Evolutionary conservation across 163 green algal species (phyloP).

Genomic region (Chloromonas sp.): DNA sequence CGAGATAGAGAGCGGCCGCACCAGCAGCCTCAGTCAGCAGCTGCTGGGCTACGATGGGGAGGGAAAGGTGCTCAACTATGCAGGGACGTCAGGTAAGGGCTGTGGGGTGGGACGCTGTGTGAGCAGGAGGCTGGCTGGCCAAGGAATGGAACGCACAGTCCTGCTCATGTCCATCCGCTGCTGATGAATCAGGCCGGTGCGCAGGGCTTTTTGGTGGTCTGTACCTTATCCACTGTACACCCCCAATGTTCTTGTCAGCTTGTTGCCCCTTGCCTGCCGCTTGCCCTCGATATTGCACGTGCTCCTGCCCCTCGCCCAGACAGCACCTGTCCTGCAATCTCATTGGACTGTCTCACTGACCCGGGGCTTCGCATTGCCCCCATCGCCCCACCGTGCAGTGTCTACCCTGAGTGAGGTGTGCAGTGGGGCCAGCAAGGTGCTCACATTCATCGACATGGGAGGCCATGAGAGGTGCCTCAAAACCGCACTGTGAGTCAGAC

Average conservation of each 20-base stretch:
- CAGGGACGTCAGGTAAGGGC: constrained; percentile 27
- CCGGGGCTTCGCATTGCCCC: no score
- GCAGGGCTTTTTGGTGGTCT: no score
- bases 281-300: no score
- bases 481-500: constrained; percentile 55
- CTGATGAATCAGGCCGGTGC: no score
- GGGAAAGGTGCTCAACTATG: constrained; percentile 74
- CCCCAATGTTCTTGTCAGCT: no score
- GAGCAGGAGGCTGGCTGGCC: background rate
- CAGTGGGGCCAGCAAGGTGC: constrained; percentile 35
- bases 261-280: no score
- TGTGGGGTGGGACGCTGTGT: background rate
- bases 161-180: background rate
- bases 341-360: no score
- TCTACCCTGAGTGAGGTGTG: constrained; percentile 36
- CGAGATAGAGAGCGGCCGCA: constrained; percentile 79
- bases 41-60: constrained; percentile 47
- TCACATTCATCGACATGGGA: constrained; percentile 82
- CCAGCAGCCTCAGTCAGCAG: constrained; percentile 62
- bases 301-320: no score
- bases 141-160: background rate
- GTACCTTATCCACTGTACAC: no score
- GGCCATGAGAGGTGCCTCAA: constrained; percentile 76
- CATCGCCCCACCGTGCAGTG: background rate
- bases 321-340: no score